These are phyloP conservation scores for Candida lessepsii DNA, from an alignment of 805 yeast species.

Conservation along the genomic window DNA sequence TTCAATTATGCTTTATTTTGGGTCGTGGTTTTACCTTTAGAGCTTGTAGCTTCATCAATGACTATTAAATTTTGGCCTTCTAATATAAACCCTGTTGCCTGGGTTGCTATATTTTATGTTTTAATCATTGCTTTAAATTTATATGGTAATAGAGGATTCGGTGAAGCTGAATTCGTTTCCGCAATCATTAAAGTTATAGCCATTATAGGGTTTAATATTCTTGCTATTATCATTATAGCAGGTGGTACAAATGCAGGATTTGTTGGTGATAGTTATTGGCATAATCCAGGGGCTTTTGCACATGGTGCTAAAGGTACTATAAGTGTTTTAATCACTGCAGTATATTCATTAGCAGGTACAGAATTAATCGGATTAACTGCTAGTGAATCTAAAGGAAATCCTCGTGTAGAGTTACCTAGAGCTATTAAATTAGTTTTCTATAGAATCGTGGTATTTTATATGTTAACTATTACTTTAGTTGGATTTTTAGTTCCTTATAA, in stretches of 20 bases:
- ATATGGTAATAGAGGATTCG: conserved; percentile 37
- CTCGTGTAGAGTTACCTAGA: conserved; percentile 37
- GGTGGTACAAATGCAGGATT: conserved; percentile 42
- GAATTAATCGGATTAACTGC: conserved; percentile 42
- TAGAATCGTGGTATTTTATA: conserved; percentile 40
- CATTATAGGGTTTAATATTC: conserved; percentile 40
- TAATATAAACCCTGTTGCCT: conserved; percentile 38
- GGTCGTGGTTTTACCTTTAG: conserved; percentile 44
- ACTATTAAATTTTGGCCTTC: conserved; percentile 42
- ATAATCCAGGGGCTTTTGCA: conserved; percentile 35
- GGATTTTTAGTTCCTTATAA: conserved; percentile 39
- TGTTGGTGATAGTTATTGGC: conserved; percentile 40
- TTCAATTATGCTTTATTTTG: conserved; percentile 45
- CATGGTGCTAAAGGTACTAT: conserved; percentile 43
- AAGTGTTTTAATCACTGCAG: conserved; percentile 39
- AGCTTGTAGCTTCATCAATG: conserved; percentile 42
- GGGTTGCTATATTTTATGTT: conserved; percentile 41
- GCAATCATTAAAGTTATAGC: conserved; percentile 37
- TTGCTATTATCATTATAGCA: conserved; percentile 38
- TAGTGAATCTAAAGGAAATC: conserved; percentile 37
- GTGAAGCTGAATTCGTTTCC: conserved; percentile 36
- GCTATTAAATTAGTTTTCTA: conserved; percentile 45
- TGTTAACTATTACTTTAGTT: conserved; percentile 39
- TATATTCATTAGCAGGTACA: conserved; percentile 44
- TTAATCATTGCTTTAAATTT: conserved; percentile 34